phyloP scores from a whole-genome alignment of 371 early-diverging fungal species.

The Batrachochytrium dendrobatidis region DNA sequence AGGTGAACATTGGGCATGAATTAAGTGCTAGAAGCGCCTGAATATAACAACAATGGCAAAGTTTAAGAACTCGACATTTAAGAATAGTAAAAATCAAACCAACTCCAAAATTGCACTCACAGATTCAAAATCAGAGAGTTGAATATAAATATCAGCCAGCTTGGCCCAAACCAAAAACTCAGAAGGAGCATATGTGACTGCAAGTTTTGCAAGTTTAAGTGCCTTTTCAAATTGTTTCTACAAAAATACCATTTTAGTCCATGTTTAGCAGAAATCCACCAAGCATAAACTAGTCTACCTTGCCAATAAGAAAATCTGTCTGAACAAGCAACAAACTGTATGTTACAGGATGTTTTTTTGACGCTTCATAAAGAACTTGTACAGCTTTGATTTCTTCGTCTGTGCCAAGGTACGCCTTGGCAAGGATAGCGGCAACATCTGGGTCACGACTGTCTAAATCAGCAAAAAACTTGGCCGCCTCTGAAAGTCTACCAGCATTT shows the following conservation, averaged over 20 bases:
- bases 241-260: not conserved
- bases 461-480: slow-evolving; percentile 74
- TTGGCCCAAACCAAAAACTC: slow-evolving; percentile 94
- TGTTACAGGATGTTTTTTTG: slow-evolving; percentile 70
- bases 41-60: not conserved
- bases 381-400: slow-evolving; percentile 90
- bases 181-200: slow-evolving; percentile 87
- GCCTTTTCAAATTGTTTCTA: slow-evolving; percentile 60
- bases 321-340: slow-evolving; percentile 79
- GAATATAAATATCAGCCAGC: slow-evolving; percentile 83
- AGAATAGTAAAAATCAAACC: not conserved
- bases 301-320: slow-evolving; percentile 71
- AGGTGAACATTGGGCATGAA: slow-evolving; percentile 96
- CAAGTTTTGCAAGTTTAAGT: slow-evolving; percentile 76
- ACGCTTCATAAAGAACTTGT: slow-evolving; percentile 68
- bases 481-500: slow-evolving; percentile 69
- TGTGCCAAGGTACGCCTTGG: slow-evolving; percentile 64
- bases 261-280: slow-evolving; percentile 2
- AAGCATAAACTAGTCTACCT: slow-evolving; percentile 40
- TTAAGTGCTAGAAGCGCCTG: slow-evolving; percentile 86
- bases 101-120: slow-evolving; percentile 34
- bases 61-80: not conserved
- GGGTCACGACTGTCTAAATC: slow-evolving; percentile 71
- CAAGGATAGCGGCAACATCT: slow-evolving; percentile 80
- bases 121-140: slow-evolving; percentile 72